These are phyloP conservation scores for Dendrobium officinale DNA, from an alignment of 106 monocot species.

Conservation along the genomic window DNA sequence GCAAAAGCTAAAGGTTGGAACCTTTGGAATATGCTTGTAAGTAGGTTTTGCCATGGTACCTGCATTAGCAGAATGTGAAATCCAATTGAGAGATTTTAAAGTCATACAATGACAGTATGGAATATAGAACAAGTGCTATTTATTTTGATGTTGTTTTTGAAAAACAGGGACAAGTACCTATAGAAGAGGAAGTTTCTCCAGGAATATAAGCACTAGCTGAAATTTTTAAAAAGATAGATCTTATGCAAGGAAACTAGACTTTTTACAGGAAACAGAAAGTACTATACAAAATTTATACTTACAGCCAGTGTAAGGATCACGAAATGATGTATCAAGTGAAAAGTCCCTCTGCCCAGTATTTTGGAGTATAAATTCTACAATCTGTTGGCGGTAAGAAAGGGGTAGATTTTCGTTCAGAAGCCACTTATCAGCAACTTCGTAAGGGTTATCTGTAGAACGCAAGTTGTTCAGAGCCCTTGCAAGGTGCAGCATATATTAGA, in stretches of 20 bases:
- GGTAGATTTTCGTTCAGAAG: conserved; percentile 89
- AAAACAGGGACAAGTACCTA: conserved; percentile 31
- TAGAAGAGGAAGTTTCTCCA: conserved; percentile 45
- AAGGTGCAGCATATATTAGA: neutral
- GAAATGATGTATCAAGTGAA: conserved; percentile 65
- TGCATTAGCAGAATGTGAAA: conserved; percentile 24
- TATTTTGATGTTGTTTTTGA: neutral
- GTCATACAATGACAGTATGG: neutral
- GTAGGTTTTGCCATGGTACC: conserved; percentile 33
- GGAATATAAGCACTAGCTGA: conserved; percentile 94
- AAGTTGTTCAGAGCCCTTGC: neutral
- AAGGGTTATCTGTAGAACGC: conserved; percentile 74
- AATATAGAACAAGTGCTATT: neutral
- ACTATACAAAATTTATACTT: conserved; percentile 16
- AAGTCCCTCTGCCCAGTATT: conserved; percentile 75
- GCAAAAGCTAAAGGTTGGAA: conserved; percentile 15
- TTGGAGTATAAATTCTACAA: conserved; percentile 94
- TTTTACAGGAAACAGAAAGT: neutral
- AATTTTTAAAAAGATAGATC: neutral
- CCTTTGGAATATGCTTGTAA: conserved; percentile 96
- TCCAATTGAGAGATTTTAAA: neutral
- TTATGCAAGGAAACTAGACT: neutral
- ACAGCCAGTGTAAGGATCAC: conserved; percentile 94
- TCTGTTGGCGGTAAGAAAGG: conserved; percentile 78
- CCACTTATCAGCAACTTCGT: conserved; percentile 81